Evolutionary conservation across 1,284 basidiomycete species (phyloP).

Genomic region (Pterula multifida): DNA sequence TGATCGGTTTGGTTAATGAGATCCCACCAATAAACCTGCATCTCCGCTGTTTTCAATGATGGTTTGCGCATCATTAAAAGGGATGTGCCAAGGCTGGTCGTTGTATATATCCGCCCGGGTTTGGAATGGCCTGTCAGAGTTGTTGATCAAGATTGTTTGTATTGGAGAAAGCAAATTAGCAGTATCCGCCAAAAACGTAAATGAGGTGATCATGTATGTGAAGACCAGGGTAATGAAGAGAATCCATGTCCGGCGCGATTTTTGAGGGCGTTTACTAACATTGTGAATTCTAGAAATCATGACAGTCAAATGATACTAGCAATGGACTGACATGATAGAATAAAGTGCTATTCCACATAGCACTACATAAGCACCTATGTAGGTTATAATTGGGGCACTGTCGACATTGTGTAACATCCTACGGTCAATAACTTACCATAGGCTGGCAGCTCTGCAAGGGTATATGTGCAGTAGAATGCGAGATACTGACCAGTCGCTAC

Average conservation of each 20-base stretch:
- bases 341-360: no score
- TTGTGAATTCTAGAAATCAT: no score
- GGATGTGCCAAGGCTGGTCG: neutral
- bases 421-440: no score
- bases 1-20: neutral
- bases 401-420: no score
- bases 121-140: neutral
- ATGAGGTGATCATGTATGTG: neutral
- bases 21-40: neutral
- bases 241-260: neutral
- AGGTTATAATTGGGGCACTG: no score
- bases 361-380: no score
- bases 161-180: neutral
- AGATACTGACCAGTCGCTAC: no score
- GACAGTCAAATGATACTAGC: no score
- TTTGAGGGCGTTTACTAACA: neutral
- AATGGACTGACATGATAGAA: no score
- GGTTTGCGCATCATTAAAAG: neutral
- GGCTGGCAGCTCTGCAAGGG: no score
- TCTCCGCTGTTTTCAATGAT: neutral
- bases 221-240: neutral
- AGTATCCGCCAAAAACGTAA: neutral
- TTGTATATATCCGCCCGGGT: neutral
- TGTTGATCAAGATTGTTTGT: neutral
- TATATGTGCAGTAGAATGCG: no score